Percentiles rank a stretch among this genome's conserved stretches.
These are phyloP conservation scores for Leptosphaerulina australis DNA, from an alignment of 2,329 filamentous ascomycete genomes.

Conservation along the genomic window DNA sequence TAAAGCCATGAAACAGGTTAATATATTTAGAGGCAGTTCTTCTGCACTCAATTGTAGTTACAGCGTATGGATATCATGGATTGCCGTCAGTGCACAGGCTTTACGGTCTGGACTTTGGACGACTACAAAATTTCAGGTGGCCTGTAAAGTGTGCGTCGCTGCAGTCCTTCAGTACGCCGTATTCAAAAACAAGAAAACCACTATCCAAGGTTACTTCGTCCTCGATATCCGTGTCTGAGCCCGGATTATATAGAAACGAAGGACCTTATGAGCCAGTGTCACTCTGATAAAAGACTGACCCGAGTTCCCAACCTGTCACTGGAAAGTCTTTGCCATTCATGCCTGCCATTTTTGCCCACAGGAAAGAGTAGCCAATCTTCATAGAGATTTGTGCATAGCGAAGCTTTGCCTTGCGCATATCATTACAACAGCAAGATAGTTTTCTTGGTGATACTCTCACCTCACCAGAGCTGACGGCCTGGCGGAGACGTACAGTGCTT, in stretches of 20 bases:
- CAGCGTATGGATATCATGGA: too few species aligned
- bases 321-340: not conserved
- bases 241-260: too few species aligned
- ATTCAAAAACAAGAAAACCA: conserved; percentile 1
- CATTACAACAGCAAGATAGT: too few species aligned
- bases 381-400: not conserved
- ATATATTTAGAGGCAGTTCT: too few species aligned
- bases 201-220: not conserved
- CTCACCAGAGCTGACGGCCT: too few species aligned
- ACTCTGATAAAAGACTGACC: conserved; percentile 1
- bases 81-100: too few species aligned
- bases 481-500: conserved; percentile 3
- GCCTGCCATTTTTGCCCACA: conserved; percentile 10
- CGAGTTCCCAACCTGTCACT: not conserved
- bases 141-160: conserved; percentile 1
- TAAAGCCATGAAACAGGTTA: not conserved
- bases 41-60: too few species aligned
- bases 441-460: not conserved
- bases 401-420: not conserved
- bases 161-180: not conserved
- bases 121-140: conserved; percentile 1
- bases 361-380: conserved; percentile 1
- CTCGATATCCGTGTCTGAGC: not conserved
- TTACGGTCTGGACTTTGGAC: not conserved
- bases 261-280: too few species aligned